Evolutionary conservation across 169 alveolate genomes (phyloP).

Genomic region (Plasmodium fragile): DNA sequence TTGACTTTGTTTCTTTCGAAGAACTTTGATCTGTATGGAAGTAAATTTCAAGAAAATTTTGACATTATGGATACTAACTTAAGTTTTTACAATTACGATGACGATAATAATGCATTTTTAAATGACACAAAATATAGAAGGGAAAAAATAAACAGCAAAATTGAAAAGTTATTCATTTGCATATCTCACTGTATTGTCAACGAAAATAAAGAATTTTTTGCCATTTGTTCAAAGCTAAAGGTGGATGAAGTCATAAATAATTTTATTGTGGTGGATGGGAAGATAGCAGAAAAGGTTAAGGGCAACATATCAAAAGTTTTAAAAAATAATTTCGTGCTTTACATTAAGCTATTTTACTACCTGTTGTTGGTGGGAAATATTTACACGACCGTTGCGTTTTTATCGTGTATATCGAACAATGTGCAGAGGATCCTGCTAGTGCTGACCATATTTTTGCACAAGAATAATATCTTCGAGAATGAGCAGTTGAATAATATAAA

Average conservation of each 20-base stretch:
- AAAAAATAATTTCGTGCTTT: conserved; percentile 56
- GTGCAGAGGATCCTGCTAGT: conserved; percentile 64
- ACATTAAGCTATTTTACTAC: conserved; percentile 74
- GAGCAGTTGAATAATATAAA: conserved; percentile 65
- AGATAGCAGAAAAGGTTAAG: conserved; percentile 50
- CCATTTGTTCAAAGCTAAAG: conserved; percentile 39
- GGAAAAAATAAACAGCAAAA: conserved; percentile 52
- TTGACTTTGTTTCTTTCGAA: conserved; percentile 56
- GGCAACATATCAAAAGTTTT: conserved; percentile 49
- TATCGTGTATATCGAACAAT: conserved; percentile 70
- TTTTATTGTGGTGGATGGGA: conserved; percentile 62
- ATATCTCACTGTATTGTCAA: conserved; percentile 58
- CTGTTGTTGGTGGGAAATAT: conserved; percentile 71
- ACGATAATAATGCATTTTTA: conserved; percentile 25
- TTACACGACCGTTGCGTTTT: conserved; percentile 47
- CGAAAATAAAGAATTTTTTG: conserved; percentile 59
- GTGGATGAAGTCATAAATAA: conserved; percentile 73
- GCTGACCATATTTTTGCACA: conserved; percentile 60
- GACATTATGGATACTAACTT: conserved; percentile 45
- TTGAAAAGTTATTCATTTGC: conserved; percentile 59
- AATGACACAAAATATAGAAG: conserved; percentile 74
- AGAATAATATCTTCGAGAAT: conserved; percentile 59
- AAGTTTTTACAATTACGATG: conserved; percentile 48
- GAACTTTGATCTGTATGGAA: conserved; percentile 58
- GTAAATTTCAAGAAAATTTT: conserved; percentile 67